These are phyloP conservation scores for Aureobasidium sp. DNA, from an alignment of 2,329 filamentous ascomycete genomes.

Conservation along the genomic window DNA sequence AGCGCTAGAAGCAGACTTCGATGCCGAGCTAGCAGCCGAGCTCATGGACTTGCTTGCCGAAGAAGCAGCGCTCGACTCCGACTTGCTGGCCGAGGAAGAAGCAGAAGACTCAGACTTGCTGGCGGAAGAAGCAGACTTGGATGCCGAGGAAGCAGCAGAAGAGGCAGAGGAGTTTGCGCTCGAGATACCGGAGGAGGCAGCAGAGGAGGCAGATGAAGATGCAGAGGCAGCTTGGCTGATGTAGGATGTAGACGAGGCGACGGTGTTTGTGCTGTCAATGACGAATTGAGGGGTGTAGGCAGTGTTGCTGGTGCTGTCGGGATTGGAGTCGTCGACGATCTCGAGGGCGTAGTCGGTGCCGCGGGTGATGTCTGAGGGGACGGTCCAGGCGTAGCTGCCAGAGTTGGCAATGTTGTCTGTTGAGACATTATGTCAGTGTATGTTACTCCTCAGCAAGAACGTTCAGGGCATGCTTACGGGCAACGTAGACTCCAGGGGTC, in stretches of 20 bases:
- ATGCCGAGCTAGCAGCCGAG: no score
- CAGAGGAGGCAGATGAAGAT: constrained; percentile 14
- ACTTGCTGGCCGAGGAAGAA: constrained; percentile 12
- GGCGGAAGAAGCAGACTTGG: neutral
- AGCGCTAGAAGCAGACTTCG: neutral
- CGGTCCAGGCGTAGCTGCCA: constrained; percentile 41
- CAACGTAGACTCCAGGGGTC: constrained; percentile 27
- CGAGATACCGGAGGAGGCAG: constrained; percentile 12
- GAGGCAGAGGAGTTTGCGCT: constrained; percentile 3
- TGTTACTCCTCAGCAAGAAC: no score
- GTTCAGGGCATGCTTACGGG: constrained; percentile 16
- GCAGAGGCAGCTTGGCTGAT: constrained; percentile 22
- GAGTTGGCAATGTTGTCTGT: no score
- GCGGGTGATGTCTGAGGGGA: constrained; percentile 31
- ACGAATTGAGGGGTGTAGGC: constrained; percentile 48
- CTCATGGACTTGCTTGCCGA: constrained; percentile 16
- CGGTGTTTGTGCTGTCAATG: constrained; percentile 37
- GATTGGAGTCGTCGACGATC: constrained; percentile 37
- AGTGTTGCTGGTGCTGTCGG: constrained; percentile 28
- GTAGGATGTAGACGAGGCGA: constrained; percentile 20
- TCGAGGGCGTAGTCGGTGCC: constrained; percentile 44
- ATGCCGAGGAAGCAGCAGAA: constrained; percentile 39
- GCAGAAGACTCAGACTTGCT: constrained; percentile 46
- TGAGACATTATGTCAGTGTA: no score
- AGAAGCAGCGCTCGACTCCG: constrained; percentile 34